phyloP scores from a whole-genome alignment of 2,329 filamentous ascomycete genomes.

The Cryphonectria japonica region DNA sequence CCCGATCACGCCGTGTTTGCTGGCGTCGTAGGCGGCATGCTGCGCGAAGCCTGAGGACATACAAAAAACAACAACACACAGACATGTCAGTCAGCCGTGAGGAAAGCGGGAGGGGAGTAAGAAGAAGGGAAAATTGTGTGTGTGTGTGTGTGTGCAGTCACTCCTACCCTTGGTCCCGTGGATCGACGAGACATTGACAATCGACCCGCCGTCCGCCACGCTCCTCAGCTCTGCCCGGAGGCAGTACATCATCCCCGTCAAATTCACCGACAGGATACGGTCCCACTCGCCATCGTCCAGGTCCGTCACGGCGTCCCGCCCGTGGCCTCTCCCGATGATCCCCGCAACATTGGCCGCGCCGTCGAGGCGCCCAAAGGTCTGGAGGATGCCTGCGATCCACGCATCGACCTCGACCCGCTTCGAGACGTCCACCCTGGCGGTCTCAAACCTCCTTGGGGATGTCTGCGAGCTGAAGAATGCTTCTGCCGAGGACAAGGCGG shows the following conservation, averaged over 20 bases:
- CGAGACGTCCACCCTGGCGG: conserved; percentile 50
- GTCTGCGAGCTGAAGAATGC: conserved; percentile 37
- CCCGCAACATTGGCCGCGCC: conserved; percentile 61
- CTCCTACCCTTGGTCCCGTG: conserved; percentile 46
- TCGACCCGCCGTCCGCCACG: conserved; percentile 55
- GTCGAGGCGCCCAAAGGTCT: conserved; percentile 56
- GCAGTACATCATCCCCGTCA: conserved; percentile 57
- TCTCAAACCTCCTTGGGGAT: conserved; percentile 30
- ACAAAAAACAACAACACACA: not conserved
- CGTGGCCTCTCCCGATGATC: conserved; percentile 49
- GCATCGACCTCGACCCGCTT: conserved; percentile 51
- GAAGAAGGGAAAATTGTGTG: not conserved
- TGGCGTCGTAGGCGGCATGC: conserved; percentile 44
- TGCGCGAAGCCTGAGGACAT: conserved; percentile 42
- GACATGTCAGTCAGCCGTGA: not conserved
- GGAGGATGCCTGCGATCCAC: conserved; percentile 53
- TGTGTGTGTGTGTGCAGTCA: not conserved
- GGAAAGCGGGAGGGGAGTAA: too few species aligned
- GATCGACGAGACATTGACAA: conserved; percentile 61
- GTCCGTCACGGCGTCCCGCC: conserved; percentile 44
- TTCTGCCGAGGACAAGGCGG: conserved; percentile 37
- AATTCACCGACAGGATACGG: conserved; percentile 51
- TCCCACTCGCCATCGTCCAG: conserved; percentile 54
- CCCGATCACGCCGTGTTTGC: conserved; percentile 45
- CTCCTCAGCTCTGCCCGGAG: conserved; percentile 49